These are phyloP conservation scores for Cyberlindnera japonica DNA, from an alignment of 805 yeast species.

Conservation along the genomic window DNA sequence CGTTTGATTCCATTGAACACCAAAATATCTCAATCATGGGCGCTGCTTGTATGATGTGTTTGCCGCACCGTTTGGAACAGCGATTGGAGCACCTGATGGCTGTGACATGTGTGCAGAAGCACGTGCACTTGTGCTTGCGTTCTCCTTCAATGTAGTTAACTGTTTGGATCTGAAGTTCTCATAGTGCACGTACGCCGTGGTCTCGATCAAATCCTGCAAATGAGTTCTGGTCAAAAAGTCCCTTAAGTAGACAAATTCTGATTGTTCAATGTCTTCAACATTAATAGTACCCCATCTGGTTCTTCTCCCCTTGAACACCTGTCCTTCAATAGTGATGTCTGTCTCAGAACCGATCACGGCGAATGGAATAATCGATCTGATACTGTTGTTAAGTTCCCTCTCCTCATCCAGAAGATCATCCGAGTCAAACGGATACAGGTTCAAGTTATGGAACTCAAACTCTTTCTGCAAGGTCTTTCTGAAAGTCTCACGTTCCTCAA, in stretches of 20 bases:
- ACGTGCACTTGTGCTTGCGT: slow-evolving; percentile 45
- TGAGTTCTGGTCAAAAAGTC: slow-evolving; percentile 95
- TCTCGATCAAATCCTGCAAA: slow-evolving; percentile 91
- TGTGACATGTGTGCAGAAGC: slow-evolving; percentile 33
- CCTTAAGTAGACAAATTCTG: slow-evolving; percentile 92
- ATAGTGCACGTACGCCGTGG: slow-evolving; percentile 83
- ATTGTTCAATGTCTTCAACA: slow-evolving; percentile 91
- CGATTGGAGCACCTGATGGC: slow-evolving; percentile 17
- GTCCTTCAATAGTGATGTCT: slow-evolving; percentile 72
- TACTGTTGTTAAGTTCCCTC: slow-evolving; percentile 67
- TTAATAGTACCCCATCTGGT: slow-evolving; percentile 92
- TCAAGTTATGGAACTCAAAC: slow-evolving; percentile 66
- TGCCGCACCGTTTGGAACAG: slow-evolving; percentile 12
- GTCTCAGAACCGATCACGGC: slow-evolving; percentile 91
- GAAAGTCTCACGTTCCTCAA: slow-evolving; percentile 76
- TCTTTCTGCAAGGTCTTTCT: slow-evolving; percentile 77
- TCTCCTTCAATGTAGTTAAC: slow-evolving; percentile 88
- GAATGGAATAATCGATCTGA: slow-evolving; percentile 80
- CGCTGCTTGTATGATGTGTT: slow-evolving; percentile 24
- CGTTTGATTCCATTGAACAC: too few species aligned
- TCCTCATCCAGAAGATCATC: slow-evolving; percentile 70
- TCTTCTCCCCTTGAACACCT: slow-evolving; percentile 81
- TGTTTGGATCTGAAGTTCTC: slow-evolving; percentile 93
- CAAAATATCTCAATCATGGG: slow-evolving; percentile 11
- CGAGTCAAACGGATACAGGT: slow-evolving; percentile 79